These are phyloP conservation scores for Coemansia sp. DNA, from an alignment of 192 early-diverging fungal species.

Conservation along the genomic window DNA sequence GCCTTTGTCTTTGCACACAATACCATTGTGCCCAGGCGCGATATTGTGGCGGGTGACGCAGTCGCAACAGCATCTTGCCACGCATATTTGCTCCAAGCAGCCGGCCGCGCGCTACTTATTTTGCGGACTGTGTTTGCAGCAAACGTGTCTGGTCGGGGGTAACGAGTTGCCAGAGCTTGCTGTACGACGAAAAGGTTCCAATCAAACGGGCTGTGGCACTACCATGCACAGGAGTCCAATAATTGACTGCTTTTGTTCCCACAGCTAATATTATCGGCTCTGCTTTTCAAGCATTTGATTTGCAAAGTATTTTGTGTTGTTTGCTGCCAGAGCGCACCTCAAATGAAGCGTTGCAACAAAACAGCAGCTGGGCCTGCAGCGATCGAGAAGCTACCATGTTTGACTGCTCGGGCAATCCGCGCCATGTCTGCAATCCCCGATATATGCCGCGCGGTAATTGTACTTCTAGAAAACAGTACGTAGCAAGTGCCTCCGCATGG, in stretches of 20 bases:
- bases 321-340: too few relatives aligned
- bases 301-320: too few relatives aligned
- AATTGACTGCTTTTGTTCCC: not conserved
- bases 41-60: not conserved
- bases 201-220: too few relatives aligned
- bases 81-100: slow-evolving; percentile 37
- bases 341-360: not conserved
- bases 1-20: not conserved
- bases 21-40: not conserved
- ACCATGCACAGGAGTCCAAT: too few relatives aligned
- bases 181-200: too few relatives aligned
- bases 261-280: too few relatives aligned
- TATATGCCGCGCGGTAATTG: slow-evolving; percentile 20
- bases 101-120: slow-evolving; percentile 37
- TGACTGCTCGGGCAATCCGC: slow-evolving; percentile 11
- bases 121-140: too few relatives aligned
- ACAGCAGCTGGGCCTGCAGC: not conserved
- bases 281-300: too few relatives aligned
- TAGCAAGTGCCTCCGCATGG: too few relatives aligned
- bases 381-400: not conserved
- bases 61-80: slow-evolving; percentile 33
- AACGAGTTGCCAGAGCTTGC: too few relatives aligned
- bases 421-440: slow-evolving; percentile 23
- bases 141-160: too few relatives aligned
- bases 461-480: slow-evolving; percentile 40